Evolutionary conservation across 345 rosid species (phyloP).

Genomic region (Acer negundo): DNA sequence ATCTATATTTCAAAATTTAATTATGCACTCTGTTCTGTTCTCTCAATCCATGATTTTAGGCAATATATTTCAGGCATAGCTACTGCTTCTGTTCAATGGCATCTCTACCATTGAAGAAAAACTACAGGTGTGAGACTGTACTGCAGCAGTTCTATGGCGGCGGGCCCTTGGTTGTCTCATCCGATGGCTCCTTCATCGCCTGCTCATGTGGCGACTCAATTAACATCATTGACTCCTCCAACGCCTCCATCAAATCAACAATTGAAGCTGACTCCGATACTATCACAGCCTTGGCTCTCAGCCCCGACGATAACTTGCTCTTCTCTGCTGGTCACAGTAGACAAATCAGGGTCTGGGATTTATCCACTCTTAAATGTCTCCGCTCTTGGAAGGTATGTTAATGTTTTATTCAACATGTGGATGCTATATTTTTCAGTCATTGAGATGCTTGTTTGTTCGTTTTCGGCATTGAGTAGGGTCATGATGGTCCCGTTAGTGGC

Average conservation of each 20-base stretch:
- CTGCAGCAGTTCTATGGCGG: conserved; percentile 91
- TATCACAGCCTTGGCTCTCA: conserved; percentile 75
- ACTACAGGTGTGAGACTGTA: conserved; percentile 62
- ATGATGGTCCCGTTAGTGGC: conserved; percentile 87
- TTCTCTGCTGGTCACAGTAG: conserved; percentile 94
- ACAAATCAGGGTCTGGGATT: conserved; percentile 90
- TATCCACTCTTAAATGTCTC: conserved; percentile 66
- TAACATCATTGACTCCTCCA: conserved; percentile 68
- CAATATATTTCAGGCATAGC: no score
- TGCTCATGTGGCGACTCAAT: conserved; percentile 78
- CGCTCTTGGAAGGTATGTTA: conserved; percentile 88
- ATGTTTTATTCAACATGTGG: background rate
- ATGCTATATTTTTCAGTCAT: no score
- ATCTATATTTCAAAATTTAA: no score
- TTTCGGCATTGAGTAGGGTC: conserved; percentile 58
- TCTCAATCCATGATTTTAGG: no score
- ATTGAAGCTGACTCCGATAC: conserved; percentile 72
- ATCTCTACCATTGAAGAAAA: conserved; percentile 57
- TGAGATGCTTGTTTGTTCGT: background rate
- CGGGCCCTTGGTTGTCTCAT: conserved; percentile 78
- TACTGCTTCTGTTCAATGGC: conserved; percentile 33
- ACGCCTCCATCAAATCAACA: conserved; percentile 56
- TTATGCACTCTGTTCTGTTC: no score
- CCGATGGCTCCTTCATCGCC: conserved; percentile 74
- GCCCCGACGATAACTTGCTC: conserved; percentile 76